Evolutionary conservation across 495 filamentous ascomycete genomes (phyloP).

Genomic region (Venustampulla echinocandica): DNA sequence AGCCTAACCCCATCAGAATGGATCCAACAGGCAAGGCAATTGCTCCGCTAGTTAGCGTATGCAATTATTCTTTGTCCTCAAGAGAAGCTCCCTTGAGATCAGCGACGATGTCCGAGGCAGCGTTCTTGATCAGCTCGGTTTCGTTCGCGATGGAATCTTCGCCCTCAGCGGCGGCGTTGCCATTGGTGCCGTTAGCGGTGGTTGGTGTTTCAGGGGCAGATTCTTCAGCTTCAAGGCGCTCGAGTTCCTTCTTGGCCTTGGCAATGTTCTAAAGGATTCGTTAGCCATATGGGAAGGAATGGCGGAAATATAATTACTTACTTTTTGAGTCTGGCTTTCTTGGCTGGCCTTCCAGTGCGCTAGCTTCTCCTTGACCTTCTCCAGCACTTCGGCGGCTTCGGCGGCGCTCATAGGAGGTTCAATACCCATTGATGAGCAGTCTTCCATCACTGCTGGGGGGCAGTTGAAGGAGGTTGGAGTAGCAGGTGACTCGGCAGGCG

Average conservation of each 20-base stretch:
- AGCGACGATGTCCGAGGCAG: conserved; percentile 34
- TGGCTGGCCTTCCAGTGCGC: conserved; percentile 91
- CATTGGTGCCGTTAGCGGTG: conserved; percentile 29
- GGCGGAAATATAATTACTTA: conserved; percentile 43
- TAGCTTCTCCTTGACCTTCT: conserved; percentile 88
- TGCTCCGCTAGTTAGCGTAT: too few relatives aligned
- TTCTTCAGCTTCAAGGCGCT: conserved; percentile 50
- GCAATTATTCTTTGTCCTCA: conserved; percentile 42
- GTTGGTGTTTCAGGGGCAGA: conserved; percentile 20
- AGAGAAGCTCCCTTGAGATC: conserved; percentile 67
- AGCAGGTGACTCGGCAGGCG: conserved; percentile 28
- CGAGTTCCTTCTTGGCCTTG: conserved; percentile 58
- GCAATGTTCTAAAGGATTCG: conserved; percentile 62
- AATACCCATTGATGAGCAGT: conserved; percentile 72
- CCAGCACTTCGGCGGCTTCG: conserved; percentile 65
- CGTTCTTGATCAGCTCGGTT: conserved; percentile 16
- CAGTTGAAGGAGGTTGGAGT: conserved; percentile 58
- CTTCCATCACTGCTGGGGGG: conserved; percentile 81
- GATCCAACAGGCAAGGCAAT: too few relatives aligned
- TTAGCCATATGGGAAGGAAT: conserved; percentile 7
- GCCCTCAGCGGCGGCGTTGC: conserved; percentile 29
- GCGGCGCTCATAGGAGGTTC: conserved; percentile 77
- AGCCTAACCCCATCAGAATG: too few relatives aligned
- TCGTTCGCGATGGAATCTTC: conserved; percentile 18
- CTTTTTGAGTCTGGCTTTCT: conserved; percentile 82